phyloP scores from a whole-genome alignment of 768 basidiomycete genomes.

The Candolleomyces aberdarensis region DNA sequence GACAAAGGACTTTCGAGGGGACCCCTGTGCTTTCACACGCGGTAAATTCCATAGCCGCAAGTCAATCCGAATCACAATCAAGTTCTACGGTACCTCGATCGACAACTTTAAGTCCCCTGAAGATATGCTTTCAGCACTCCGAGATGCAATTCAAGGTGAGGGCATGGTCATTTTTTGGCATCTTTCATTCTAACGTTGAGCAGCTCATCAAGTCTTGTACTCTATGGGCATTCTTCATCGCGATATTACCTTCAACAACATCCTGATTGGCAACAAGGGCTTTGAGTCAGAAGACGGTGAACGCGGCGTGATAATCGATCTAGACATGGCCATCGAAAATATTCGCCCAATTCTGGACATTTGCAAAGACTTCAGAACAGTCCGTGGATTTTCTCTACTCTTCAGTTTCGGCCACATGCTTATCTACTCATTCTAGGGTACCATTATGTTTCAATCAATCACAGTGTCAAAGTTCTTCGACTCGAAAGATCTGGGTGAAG shows the following conservation, averaged over 20 bases:
- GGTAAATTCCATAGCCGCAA: not conserved
- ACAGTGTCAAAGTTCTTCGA: not conserved
- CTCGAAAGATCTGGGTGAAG: no score
- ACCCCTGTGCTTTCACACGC: not conserved
- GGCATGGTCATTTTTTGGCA: not conserved
- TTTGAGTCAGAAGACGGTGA: not conserved
- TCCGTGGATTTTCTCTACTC: not conserved
- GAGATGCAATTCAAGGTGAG: not conserved
- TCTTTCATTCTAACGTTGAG: no score
- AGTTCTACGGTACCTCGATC: not conserved
- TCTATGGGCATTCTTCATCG: slow-evolving; percentile 19
- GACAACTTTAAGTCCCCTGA: not conserved
- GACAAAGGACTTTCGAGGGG: not conserved
- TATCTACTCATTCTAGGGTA: not conserved
- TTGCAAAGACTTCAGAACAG: not conserved
- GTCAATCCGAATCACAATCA: not conserved
- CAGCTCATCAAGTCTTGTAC: no score
- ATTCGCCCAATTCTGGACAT: not conserved
- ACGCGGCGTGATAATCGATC: slow-evolving; percentile 8
- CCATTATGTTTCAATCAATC: not conserved
- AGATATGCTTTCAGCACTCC: not conserved
- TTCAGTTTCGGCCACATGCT: not conserved
- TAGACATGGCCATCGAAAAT: slow-evolving; percentile 12
- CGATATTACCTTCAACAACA: slow-evolving; percentile 24
- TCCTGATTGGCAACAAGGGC: slow-evolving; percentile 13